Evolutionary conservation across 352 stramenopile species (phyloP), one percentile per base, ranked within the genome.

Genomic region (Phytophthora meadii): DNA sequence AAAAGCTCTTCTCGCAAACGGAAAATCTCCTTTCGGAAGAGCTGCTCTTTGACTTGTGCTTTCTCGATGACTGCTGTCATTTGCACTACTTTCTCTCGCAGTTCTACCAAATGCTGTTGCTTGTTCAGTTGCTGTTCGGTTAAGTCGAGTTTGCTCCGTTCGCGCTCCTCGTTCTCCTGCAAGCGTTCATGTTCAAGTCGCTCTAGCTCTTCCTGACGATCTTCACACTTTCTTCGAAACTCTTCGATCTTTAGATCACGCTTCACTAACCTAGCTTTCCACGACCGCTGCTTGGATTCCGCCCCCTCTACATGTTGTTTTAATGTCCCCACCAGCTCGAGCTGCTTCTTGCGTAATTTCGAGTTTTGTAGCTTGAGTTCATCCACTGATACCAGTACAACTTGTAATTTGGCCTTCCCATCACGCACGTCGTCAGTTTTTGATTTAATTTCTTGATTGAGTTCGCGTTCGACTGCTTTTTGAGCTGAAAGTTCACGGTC

Each of bases 1-100:
- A 90, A 39, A 27, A 92, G 51, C 55, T 84, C 81, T 69, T 90
- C 81, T 7, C 83, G 77, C 4, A 92, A 70, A 4, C 76, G 77
- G 28, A 74, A 76, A 5, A 84, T 71, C 51, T 92, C 79, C 5
- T 73, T 76, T 50, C 76, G 68, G 25, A 79, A 50, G 5, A 90
- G 65, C 30, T 75, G 54, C 32, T 91, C 80, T 27, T 74, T 84
- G 12, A 76, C 57, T 40, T 82, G 72, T 9, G 72, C 58, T 55
- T 86, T 88, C 34, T 85, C 74, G 1, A 79, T 44, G 0, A 42
- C 17, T 7, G 27, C 68, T 54, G 41, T 52, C 9, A 56, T 27
- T 27, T 76, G 56, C 1, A 14, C 56, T 22, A 81, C 37, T 27
- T 81, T 70, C 27, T 74, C 65, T 17, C 74, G 59, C 10, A 85